Percentiles rank a stretch among this genome's conserved stretches.
These are phyloP conservation scores for Iris macrosiphon DNA, from an alignment of 106 monocot species.

Conservation along the genomic window DNA sequence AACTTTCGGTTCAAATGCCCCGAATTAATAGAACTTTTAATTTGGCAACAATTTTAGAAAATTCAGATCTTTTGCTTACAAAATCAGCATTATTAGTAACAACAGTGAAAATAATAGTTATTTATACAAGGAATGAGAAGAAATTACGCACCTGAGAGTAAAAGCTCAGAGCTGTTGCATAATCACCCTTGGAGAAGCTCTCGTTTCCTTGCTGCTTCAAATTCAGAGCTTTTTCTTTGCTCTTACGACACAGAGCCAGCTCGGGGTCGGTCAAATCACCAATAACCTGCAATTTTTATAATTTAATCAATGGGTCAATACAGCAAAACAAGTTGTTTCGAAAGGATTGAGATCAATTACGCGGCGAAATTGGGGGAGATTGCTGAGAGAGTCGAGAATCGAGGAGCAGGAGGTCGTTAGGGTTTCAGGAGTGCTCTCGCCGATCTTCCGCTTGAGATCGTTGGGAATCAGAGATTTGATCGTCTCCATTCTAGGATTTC, in stretches of 20 bases:
- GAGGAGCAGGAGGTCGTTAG: conserved; percentile 38
- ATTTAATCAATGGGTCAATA: background rate
- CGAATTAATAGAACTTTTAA: too few species aligned
- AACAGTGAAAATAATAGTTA: too few species aligned
- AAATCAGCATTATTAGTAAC: too few species aligned
- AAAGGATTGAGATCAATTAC: conserved; percentile 18
- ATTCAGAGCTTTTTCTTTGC: conserved; percentile 35
- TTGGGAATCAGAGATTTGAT: conserved; percentile 47
- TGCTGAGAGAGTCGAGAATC: conserved; percentile 41
- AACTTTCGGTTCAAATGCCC: too few species aligned
- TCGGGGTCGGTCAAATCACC: conserved; percentile 54
- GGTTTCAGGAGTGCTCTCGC: conserved; percentile 39
- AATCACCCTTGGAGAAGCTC: conserved; percentile 53
- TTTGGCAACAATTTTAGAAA: too few species aligned
- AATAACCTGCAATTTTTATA: conserved; percentile 40
- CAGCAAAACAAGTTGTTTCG: background rate
- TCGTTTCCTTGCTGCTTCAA: conserved; percentile 67
- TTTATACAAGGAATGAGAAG: too few species aligned
- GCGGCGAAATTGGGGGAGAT: conserved; percentile 45
- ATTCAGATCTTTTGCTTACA: too few species aligned
- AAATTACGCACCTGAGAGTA: conserved; percentile 55
- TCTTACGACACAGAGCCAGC: conserved; percentile 73
- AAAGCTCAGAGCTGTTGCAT: conserved; percentile 44
- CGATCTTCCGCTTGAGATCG: conserved; percentile 49
- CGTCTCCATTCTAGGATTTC: conserved; percentile 88